Evolutionary conservation across 1,284 basidiomycete genomes (phyloP).

Genomic region (Heterobasidion parviporum): DNA sequence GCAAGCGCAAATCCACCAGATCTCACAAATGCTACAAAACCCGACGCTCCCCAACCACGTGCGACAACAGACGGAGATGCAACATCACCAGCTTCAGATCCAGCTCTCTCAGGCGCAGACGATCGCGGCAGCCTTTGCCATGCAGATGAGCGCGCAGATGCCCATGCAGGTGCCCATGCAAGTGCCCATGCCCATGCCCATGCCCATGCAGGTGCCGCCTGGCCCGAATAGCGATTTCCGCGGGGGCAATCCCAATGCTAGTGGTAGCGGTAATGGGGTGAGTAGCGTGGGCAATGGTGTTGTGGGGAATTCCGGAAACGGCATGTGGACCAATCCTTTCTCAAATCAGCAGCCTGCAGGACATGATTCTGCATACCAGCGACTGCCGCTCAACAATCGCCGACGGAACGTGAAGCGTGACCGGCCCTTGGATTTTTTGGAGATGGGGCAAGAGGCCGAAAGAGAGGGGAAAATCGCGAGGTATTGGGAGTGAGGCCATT

Average conservation of each 20-base stretch:
- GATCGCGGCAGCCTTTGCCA: conserved; percentile 47
- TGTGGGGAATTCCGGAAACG: background rate
- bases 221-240: no score
- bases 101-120: conserved; percentile 71
- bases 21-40: conserved; percentile 71
- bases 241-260: background rate
- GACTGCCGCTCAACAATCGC: conserved; percentile 70
- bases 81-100: conserved; percentile 68
- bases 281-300: background rate
- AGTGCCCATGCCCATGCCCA: background rate
- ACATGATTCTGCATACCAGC: conserved; percentile 77
- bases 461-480: conserved; percentile 54
- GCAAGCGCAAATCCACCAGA: conserved; percentile 70
- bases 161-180: conserved; percentile 2
- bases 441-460: conserved; percentile 48
- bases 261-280: background rate
- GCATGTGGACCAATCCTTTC: conserved; percentile 31
- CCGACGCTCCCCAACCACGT: conserved; percentile 59
- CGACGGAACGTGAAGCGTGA: conserved; percentile 70
- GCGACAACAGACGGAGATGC: conserved; percentile 70
- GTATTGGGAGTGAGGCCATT: conserved; percentile 58
- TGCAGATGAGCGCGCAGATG: conserved; percentile 15
- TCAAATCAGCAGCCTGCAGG: conserved; percentile 53
- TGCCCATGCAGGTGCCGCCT: background rate
- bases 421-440: conserved; percentile 74